Evolutionary conservation across 257 asterid species (phyloP), one percentile per base, ranked within the genome.

Genomic region (Rubia yunnanensis): DNA sequence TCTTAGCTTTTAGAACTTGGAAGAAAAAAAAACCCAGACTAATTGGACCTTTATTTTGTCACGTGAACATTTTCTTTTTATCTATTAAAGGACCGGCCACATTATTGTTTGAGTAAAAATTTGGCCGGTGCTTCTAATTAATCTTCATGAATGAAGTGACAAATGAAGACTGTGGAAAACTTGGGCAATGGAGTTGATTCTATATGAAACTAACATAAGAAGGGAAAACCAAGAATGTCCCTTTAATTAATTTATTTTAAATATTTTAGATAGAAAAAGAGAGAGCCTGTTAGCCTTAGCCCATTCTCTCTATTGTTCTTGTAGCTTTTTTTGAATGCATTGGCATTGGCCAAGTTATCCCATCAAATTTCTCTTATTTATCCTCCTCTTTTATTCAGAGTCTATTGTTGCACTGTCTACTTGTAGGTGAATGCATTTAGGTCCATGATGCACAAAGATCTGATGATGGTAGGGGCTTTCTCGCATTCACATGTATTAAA

Each of bases 401-500:
- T 44, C 49, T 64, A 23, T 34, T 57, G 27, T 39, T 26, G 39
- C n/a, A 15, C 10, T 46, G 48, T 50, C 48, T 31, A 31, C 53
- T 5, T 7, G 79, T 74, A 94, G 99, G 97, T 94, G 58, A 85
- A 88, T 50, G 92, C 92, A 60, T 94, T 85, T 80, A 88, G 99
- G 83, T 84, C 96, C 54, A 90, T 94, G 99, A 77, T 83, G 80
- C 84, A 88, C 66, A 80, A 82, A 52, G 84, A 90, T 70, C 52
- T 74, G 66, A 90, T 94, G 99, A 94, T 88, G 98, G 92, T 85
- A 67, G 99, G 99, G 14, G 88, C 89, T 50, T 90, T 90, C 77
- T 90, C 96, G 41, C 98, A 94, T 73, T 86, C 98, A n/a, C n/a
- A n/a, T n/a, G n/a, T n/a, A n/a, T n/a, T n/a, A n/a, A n/a, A n/a